Conservation (phyloP, 2,329 filamentous ascomycete genomes). For the Chaetomiaceae sp. region DNA sequence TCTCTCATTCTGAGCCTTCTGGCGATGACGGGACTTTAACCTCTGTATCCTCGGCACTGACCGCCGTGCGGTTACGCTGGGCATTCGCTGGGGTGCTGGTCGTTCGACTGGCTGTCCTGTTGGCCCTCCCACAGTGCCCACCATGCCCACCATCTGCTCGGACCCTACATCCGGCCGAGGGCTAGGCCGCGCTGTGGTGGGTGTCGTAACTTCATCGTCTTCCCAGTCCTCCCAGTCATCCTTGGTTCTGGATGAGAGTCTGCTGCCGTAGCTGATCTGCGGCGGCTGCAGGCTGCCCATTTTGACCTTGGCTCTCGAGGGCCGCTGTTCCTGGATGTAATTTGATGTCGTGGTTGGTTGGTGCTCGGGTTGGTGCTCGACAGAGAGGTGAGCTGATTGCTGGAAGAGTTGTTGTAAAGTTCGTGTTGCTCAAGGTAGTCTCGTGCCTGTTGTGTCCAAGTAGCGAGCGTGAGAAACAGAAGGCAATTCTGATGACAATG, state of each 20-base stretch:
- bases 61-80: slow-evolving; percentile 29
- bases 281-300: slow-evolving; percentile 27
- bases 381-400: neutral
- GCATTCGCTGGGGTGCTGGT: slow-evolving; percentile 16
- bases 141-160: no score
- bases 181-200: slow-evolving; percentile 37
- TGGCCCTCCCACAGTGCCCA: no score
- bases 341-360: neutral
- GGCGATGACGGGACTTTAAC: slow-evolving; percentile 55
- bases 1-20: slow-evolving; percentile 56
- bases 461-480: slow-evolving; percentile 4
- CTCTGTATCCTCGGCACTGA: slow-evolving; percentile 41
- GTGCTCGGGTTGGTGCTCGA: neutral
- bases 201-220: slow-evolving; percentile 41
- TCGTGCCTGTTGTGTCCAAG: neutral
- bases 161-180: slow-evolving; percentile 16
- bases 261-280: slow-evolving; percentile 20
- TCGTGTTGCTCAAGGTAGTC: neutral
- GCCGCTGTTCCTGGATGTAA: no score
- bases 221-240: slow-evolving; percentile 54
- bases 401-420: neutral
- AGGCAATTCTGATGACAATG: slow-evolving; percentile 1
- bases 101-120: no score
- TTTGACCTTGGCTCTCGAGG: slow-evolving; percentile 12
- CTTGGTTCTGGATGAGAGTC: slow-evolving; percentile 22